phyloP scores from a whole-genome alignment of 2,329 filamentous ascomycete genomes.

The Paramyrothecium roridum region DNA sequence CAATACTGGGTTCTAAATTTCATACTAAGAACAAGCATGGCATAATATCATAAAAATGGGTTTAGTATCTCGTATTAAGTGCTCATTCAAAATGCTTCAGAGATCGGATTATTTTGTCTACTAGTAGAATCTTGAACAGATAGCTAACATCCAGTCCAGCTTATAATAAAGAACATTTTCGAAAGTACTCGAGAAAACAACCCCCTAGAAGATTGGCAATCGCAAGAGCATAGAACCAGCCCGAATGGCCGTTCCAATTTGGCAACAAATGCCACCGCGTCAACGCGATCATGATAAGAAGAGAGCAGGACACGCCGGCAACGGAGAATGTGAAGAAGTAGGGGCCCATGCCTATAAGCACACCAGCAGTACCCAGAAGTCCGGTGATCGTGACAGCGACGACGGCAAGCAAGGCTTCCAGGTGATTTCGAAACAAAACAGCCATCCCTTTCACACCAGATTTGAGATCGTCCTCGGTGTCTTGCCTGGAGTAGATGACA shows the following conservation, averaged over 20 bases:
- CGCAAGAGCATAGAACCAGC: conserved; percentile 13
- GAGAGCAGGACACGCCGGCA: conserved; percentile 6
- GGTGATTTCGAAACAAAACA: conserved; percentile 16
- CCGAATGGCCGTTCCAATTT: conserved; percentile 8
- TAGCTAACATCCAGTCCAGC: no score
- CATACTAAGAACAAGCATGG: no score
- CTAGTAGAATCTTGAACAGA: no score
- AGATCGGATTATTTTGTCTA: no score
- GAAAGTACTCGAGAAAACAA: conserved; percentile 8
- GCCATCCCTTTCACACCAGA: conserved; percentile 30
- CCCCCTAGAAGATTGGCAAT: conserved; percentile 12
- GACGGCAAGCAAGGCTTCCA: conserved; percentile 8
- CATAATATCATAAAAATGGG: no score
- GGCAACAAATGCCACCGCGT: conserved; percentile 8
- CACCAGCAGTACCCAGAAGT: conserved; percentile 6
- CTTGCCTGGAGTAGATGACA: conserved; percentile 31
- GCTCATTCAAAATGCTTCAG: no score
- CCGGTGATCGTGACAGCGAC: conserved; percentile 8
- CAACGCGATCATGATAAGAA: conserved; percentile 10
- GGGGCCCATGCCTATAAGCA: conserved; percentile 4
- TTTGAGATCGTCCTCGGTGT: conserved; percentile 29
- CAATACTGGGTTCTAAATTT: no score
- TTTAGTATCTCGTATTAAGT: no score
- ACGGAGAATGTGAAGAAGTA: conserved; percentile 12
- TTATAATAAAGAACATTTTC: no score